A percentile compares a stretch with the other conserved stretches of the same genome.
Conservation (phyloP, 140 eudicot genomes). For the Stevia rebaudiana region DNA sequence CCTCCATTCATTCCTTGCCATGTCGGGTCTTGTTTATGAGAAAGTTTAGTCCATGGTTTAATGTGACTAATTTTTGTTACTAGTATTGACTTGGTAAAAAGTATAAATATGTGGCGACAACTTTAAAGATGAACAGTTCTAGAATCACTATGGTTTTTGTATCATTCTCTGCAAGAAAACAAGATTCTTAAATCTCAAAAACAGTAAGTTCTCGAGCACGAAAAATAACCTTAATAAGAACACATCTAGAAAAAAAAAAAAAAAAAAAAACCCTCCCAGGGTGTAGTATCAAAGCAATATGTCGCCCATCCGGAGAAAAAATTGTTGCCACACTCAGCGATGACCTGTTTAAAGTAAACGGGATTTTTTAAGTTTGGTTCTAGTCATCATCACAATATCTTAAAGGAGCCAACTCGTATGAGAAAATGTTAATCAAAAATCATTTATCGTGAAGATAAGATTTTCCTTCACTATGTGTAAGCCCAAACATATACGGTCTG, state of each 20-base stretch:
- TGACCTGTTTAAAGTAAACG: constrained; percentile 76
- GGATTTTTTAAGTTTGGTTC: constrained; percentile 56
- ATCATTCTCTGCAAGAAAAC: constrained; percentile 13
- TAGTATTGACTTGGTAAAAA: no score
- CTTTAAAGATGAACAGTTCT: background rate
- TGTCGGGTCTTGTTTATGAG: no score
- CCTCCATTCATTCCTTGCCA: no score
- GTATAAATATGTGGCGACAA: no score
- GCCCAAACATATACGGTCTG: no score
- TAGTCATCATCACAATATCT: constrained; percentile 84
- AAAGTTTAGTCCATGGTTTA: no score
- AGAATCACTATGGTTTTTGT: background rate
- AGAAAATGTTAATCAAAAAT: constrained; percentile 37
- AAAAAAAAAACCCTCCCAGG: constrained; percentile 87
- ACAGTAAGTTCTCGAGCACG: background rate
- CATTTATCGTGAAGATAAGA: constrained; percentile 69
- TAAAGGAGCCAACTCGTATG: constrained; percentile 60
- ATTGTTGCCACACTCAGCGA: constrained; percentile 84
- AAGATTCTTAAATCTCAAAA: background rate
- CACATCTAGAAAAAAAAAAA: no score
- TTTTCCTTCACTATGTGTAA: constrained; percentile 92
- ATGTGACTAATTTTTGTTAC: no score
- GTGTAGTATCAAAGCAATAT: constrained; percentile 95
- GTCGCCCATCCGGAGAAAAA: constrained; percentile 90
- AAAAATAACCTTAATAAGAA: constrained; percentile 28